Conservation (phyloP, 1,284 basidiomycete genomes). For the Fistulina hepatica region DNA sequence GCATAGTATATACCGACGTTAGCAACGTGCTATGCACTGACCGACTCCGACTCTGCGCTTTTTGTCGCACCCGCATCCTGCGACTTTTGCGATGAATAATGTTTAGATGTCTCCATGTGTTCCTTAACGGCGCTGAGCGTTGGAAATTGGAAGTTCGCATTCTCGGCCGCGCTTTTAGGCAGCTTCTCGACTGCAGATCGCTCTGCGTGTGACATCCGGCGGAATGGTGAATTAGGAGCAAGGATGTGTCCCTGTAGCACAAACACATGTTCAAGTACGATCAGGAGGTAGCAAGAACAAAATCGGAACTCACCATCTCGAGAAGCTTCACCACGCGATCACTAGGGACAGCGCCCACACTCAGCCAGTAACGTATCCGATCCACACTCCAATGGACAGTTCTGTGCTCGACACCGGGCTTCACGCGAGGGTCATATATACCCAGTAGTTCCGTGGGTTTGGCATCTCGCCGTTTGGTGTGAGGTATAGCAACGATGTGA, state of each 20-base stretch:
- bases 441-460: constrained; percentile 86
- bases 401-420: constrained; percentile 45
- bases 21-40: too few relatives aligned
- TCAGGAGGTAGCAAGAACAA: neutral
- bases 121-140: too few relatives aligned
- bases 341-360: constrained; percentile 76
- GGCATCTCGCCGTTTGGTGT: constrained; percentile 70
- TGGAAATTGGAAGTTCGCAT: too few relatives aligned
- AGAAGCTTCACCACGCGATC: constrained; percentile 70
- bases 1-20: too few relatives aligned
- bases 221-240: constrained; percentile 42
- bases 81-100: too few relatives aligned
- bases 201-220: constrained; percentile 14
- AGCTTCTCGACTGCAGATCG: too few relatives aligned
- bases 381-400: constrained; percentile 84
- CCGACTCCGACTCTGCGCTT: too few relatives aligned
- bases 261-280: neutral
- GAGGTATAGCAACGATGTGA: constrained; percentile 82
- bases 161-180: too few relatives aligned
- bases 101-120: too few relatives aligned
- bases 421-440: constrained; percentile 68
- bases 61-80: too few relatives aligned
- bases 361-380: constrained; percentile 85
- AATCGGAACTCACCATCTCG: constrained; percentile 58
- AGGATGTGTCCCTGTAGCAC: constrained; percentile 28